Base-by-base conservation (phyloP, 192 early-diverging fungal genomes). In the Mortierella hygrophila region DNA sequence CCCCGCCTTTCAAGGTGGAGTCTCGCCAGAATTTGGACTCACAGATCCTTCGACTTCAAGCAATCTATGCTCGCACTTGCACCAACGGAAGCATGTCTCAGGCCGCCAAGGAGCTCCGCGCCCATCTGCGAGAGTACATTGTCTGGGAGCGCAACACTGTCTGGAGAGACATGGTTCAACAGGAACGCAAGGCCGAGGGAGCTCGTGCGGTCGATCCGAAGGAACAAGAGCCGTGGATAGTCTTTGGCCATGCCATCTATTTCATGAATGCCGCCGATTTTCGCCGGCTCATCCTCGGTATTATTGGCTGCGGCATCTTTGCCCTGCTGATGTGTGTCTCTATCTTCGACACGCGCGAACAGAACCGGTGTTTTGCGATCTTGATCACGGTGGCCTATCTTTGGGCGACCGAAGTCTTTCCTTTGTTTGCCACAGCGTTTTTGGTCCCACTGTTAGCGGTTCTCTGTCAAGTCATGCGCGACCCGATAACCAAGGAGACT, bases 301-400 rank as follows among this genome's bases (percentile, higher is more conserved):
- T 88, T 3, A 49, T 91, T 18, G 93, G 92, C 75, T 76, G 93
- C 18, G 80, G 84, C 6, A 87, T 93, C 37, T 94, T 96, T 88
- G 91, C 83, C 41, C 55, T 91, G 9, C 81, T 95, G 57, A 89
- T 95, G 82, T 78, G 81, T 3, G 82, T 93, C 77, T 84, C 91
- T 8, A 87, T 93, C 54, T 97, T 97, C 89, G 91, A 89, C 35
- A 90, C 91, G 18, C 79, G 65, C 0, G 94, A 95, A 82, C 94
- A 97, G 88, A 94, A 96, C 72, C 92, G 95, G 40, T 98, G 97
- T 89, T 95, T 97, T 88, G 97, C 96, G 1, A 92, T 98, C 72
- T 90, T 98, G 29, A 91, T 98, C 46, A 94, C 94, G 52, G 94
- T 93, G 54, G 96, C 96, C 60, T 89, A 94, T 55, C 88, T 98